Evolutionary conservation across 352 stramenopile genomes (phyloP).

Genomic region (Phytophthora quininea): DNA sequence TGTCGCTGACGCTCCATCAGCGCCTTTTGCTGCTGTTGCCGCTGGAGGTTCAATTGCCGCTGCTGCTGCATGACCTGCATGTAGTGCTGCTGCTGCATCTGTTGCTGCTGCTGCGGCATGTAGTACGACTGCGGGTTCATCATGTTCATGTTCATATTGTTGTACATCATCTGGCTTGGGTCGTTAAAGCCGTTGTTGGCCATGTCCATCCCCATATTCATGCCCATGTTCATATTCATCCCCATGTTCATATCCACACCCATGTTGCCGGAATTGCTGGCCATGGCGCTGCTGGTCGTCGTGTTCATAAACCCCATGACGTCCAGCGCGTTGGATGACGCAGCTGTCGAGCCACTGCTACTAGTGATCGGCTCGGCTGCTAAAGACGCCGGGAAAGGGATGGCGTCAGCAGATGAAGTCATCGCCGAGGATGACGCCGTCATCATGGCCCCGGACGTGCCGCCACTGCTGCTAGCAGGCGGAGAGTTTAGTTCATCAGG

Average conservation of each 20-base stretch:
- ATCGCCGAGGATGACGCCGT: conserved; percentile 35
- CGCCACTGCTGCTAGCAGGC: conserved; percentile 26
- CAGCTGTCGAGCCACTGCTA: conserved; percentile 32
- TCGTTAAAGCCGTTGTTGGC: conserved; percentile 58
- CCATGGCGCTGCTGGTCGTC: conserved; percentile 32
- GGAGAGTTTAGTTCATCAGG: conserved; percentile 87
- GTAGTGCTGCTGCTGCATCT: conserved; percentile 41
- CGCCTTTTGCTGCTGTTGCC: conserved; percentile 24
- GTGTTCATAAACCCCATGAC: conserved; percentile 45
- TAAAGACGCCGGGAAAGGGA: conserved; percentile 79
- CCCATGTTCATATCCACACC: conserved; percentile 39
- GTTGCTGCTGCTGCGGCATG: conserved; percentile 47
- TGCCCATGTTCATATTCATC: conserved; percentile 55
- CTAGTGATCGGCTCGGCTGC: conserved; percentile 56
- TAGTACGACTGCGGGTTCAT: conserved; percentile 80
- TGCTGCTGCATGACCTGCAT: conserved; percentile 33
- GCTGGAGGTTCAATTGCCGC: conserved; percentile 13
- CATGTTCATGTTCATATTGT: conserved; percentile 79
- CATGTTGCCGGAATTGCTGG: conserved; percentile 29
- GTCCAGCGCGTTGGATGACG: conserved; percentile 54
- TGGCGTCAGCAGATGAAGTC: conserved; percentile 52
- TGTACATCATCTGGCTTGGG: conserved; percentile 73
- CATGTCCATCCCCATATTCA: conserved; percentile 71
- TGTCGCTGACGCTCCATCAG: conserved; percentile 40
- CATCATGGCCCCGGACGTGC: conserved; percentile 39